Evolutionary conservation across 2,329 filamentous ascomycete species (phyloP).

Genomic region (Cladosporium oxysporum): DNA sequence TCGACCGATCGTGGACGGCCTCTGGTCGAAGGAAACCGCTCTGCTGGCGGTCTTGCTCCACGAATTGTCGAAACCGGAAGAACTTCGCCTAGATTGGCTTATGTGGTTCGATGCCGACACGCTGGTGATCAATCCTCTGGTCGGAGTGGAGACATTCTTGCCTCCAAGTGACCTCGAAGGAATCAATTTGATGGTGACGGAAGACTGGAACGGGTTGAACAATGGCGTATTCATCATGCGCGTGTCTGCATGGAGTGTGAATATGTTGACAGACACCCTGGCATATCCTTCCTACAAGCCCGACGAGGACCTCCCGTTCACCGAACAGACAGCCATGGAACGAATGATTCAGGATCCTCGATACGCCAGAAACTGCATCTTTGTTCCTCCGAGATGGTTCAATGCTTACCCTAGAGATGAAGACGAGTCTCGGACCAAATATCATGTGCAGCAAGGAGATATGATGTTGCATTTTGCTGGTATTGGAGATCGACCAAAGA

Average conservation of each 20-base stretch:
- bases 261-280: constrained; percentile 29
- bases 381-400: constrained; percentile 15
- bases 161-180: constrained; percentile 34
- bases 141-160: constrained; percentile 37
- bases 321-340: constrained; percentile 11
- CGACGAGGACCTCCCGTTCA: neutral
- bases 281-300: constrained; percentile 12
- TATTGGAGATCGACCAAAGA: constrained; percentile 34
- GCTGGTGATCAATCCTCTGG: constrained; percentile 33
- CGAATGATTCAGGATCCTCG: neutral
- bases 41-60: constrained; percentile 15
- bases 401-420: constrained; percentile 9
- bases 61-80: constrained; percentile 12
- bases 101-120: constrained; percentile 30
- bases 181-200: constrained; percentile 23
- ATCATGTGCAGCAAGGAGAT: constrained; percentile 43
- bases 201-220: constrained; percentile 34
- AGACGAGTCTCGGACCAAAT: neutral
- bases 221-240: constrained; percentile 36
- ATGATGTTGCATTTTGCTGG: constrained; percentile 49
- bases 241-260: constrained; percentile 30
- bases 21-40: constrained; percentile 11
- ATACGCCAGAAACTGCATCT: neutral
- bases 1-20: neutral
- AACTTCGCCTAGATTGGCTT: neutral